phyloP scores from a whole-genome alignment of 2,329 filamentous ascomycete genomes.

The Fusarium veterinarium region DNA sequence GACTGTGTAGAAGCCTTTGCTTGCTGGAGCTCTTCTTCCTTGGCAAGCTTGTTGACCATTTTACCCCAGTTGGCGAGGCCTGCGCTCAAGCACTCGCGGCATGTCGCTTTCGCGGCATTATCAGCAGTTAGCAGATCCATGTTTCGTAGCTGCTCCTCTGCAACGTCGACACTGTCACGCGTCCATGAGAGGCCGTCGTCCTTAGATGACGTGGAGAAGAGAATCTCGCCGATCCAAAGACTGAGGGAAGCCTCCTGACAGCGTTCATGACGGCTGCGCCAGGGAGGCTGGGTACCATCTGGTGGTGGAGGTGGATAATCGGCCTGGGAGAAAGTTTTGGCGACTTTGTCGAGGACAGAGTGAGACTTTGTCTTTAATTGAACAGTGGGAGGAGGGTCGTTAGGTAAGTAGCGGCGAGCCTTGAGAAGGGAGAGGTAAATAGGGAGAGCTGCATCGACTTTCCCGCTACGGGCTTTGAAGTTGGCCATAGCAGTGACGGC shows the following conservation, averaged over 20 bases:
- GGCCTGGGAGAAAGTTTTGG: constrained; percentile 56
- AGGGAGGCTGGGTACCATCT: constrained; percentile 75
- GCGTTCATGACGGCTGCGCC: constrained; percentile 71
- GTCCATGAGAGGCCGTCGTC: constrained; percentile 90
- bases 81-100: constrained; percentile 79
- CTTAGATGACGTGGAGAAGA: constrained; percentile 72
- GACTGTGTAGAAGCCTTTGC: constrained; percentile 49
- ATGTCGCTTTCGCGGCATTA: constrained; percentile 62
- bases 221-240: constrained; percentile 92
- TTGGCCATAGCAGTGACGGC: constrained; percentile 82
- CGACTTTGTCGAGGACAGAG: constrained; percentile 37
- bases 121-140: constrained; percentile 48
- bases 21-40: constrained; percentile 58
- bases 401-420: constrained; percentile 73
- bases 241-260: constrained; percentile 90
- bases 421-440: constrained; percentile 88
- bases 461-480: constrained; percentile 77
- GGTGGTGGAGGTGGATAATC: constrained; percentile 77
- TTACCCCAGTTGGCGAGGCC: constrained; percentile 84
- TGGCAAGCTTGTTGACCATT: constrained; percentile 78
- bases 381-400: constrained; percentile 45
- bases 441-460: constrained; percentile 77
- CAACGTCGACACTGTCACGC: constrained; percentile 83
- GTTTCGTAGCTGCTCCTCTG: constrained; percentile 73
- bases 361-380: constrained; percentile 9